Base-by-base conservation (phyloP, 1,139 yeast species). In the Candida glucosophila region DNA sequence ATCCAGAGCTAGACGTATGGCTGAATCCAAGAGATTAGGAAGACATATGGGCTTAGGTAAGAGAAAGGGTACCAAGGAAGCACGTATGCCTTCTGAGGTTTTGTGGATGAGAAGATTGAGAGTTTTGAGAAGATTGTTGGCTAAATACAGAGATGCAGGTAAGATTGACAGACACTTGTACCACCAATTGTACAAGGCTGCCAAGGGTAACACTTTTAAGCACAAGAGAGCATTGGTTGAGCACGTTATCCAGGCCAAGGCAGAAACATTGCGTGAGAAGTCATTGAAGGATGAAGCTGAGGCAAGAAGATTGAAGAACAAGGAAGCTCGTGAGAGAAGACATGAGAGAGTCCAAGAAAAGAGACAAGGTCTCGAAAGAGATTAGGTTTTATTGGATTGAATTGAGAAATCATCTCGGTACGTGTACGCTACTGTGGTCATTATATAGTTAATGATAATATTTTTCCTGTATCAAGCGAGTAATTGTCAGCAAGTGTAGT, bases 31-130 rank as follows among this genome's bases (percentile, higher is more conserved):
- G 79, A 78, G 88, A 68, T 78, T 77, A 58, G 98, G 98, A 72
- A 92, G 98, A 77, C 98, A 90, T 86, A 80, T 83, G 70, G 98
- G 98, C 77, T 83, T 77, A 86, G 98, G 98, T 90, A 90, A 90
- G 85, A 86, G 98, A 79, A 90, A 90, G 82, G 98, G 98, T 90
- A 90, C 98, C 72, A 86, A 81, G 64, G 94, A 90, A 67, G 98
- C 98, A 51, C 88, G 98, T 77, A 83, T 90, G 94, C 92, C 97
- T 61, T 70, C 94, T 52, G 92, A 85, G 70, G 95, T 86, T 52
- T 74, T 90, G 62, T 90, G 98, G 98, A 88, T 90, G 90, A 88
- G 98, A 81, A 90, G 97, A 78, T 82, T 85, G 72, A 85, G 98
- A 73, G 98, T 90, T 58, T 82, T 90, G 68, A 92, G 98, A 79